Evolutionary conservation across 768 basidiomycete species (phyloP), one percentile per base, ranked within the genome.

Genomic region (Phylloporus sp.): DNA sequence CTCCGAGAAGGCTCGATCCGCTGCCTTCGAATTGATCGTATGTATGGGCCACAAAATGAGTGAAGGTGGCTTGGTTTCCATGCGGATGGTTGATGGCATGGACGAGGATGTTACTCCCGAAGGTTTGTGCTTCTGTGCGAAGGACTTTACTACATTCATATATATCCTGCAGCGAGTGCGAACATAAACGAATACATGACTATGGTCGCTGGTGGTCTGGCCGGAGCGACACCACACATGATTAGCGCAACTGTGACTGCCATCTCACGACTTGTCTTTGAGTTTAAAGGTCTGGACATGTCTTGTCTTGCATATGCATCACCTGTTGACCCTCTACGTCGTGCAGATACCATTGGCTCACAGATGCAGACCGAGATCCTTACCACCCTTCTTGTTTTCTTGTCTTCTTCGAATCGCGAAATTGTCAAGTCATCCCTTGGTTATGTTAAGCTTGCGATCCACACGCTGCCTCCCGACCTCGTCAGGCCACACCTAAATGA

Each of bases 371-470:
- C 76, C 38, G 94, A 99, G 60, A 83, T 98, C 26, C 75, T 97
- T 50, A 78, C 83, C 4, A 98, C 97, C 0, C 73, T 95, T 24
- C 76, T 91, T 35, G 88, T 97, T 36, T 97, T 98, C 75, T 75
- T 98, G 34, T 85, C 88, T 16, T 97, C 94, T 20, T 84, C 88
- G 34, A 98, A 97, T 70, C 88, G 97, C 44, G 97, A 99, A 72
- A 97, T 98, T 54, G 91, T 98, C 67, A 98, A 97, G 67, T 97
- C 95, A 12, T 83, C 91, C 4, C 80, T 99, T 24, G 97, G 97
- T 22, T 98, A 92, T 67, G 74, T 95, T 71, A 98, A 98, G 67
- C 86, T 99, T 36, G 84, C 86, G 8, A 85, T 95, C 55, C 94
- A 97, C 62, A 86, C 91, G 0, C 78, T 97, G 23, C 79, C 93